Evolutionary conservation across 2,329 filamentous ascomycete species (phyloP), one percentile per base, ranked within the genome.

Genomic region (Fusarium coffeatum): DNA sequence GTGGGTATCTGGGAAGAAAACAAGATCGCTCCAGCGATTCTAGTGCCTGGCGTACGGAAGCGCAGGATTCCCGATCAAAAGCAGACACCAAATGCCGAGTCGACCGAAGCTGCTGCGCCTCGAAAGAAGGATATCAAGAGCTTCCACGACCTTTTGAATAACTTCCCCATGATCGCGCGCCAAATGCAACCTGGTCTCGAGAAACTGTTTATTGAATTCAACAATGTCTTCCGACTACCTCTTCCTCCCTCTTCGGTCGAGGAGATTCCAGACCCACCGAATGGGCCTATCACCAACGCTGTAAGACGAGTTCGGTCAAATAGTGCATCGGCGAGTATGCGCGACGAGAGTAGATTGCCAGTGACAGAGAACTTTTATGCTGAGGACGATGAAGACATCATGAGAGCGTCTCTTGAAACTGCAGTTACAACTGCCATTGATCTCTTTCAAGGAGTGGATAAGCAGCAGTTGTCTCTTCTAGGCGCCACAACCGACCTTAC

Each of bases 101-200:
- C 81, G 40, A 80, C 80, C 30, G 83, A 87, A 25, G 78, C 81
- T 34, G 67, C 78, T 5, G 81, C 85, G 30, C 79, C 79, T 8
- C 78, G 87, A 66, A 98, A 97, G 82, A 98, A 97, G 80, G 93
- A 97, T 64, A 92, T 99, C 78, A 93, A 90, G 80, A 93, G 88
- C 34, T 99, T 99, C 77, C 90, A 92, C 65, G 96, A 98, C 70
- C 86, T 99, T 16, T 85, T 99, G 43, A 92, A 93, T 72, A 90
- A 94, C 73, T 99, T 98, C 72, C 96, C 96, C 3, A 92, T 97
- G 88, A 98, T 99, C 74, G 94, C 94, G 25, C 88, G 93, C 64
- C 96, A 99, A 80, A 97, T 99, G 94, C 94, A 98, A 74, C 88
- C 91, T 3, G 96, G 96, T 0, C 81, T 99, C 34, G 95, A 99